phyloP scores from a whole-genome alignment of 2,329 filamentous ascomycete species.

The Sclerotinia sclerotiorum region DNA sequence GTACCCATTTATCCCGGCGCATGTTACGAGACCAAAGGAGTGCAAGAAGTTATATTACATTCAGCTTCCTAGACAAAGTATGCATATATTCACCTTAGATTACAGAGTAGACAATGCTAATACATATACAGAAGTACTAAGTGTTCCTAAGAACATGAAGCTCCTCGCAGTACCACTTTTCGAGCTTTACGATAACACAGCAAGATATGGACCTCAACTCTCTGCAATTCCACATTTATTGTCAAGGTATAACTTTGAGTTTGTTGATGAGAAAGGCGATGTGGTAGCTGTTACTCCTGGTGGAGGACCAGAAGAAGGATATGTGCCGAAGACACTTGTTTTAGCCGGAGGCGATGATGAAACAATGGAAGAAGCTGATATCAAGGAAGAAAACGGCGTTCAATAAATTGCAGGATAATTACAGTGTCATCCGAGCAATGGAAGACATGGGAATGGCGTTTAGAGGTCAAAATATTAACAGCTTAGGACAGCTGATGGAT shows the following conservation, averaged over 20 bases:
- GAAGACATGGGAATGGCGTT: slow-evolving; percentile 30
- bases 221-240: slow-evolving; percentile 94
- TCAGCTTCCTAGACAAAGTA: slow-evolving; percentile 87
- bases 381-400: slow-evolving; percentile 44
- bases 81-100: slow-evolving; percentile 36
- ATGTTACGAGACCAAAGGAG: slow-evolving; percentile 95
- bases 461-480: slow-evolving; percentile 26
- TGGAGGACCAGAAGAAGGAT: slow-evolving; percentile 54
- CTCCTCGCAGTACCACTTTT: slow-evolving; percentile 94
- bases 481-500: slow-evolving; percentile 25
- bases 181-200: slow-evolving; percentile 97
- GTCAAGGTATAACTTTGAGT: slow-evolving; percentile 96
- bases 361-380: slow-evolving; percentile 52
- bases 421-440: background rate
- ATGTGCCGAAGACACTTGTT: slow-evolving; percentile 64
- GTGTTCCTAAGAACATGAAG: slow-evolving; percentile 99
- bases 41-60: slow-evolving; percentile 99
- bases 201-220: slow-evolving; percentile 90
- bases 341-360: slow-evolving; percentile 60
- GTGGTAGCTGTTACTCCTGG: slow-evolving; percentile 84
- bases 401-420: slow-evolving; percentile 23
- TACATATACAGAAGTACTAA: slow-evolving; percentile 72
- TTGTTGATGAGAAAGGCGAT: slow-evolving; percentile 88
- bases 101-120: background rate
- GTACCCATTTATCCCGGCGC: slow-evolving; percentile 96